Evolutionary conservation across 1,284 basidiomycete species (phyloP).

Genomic region (Cutaneotrichosporon sp.): DNA sequence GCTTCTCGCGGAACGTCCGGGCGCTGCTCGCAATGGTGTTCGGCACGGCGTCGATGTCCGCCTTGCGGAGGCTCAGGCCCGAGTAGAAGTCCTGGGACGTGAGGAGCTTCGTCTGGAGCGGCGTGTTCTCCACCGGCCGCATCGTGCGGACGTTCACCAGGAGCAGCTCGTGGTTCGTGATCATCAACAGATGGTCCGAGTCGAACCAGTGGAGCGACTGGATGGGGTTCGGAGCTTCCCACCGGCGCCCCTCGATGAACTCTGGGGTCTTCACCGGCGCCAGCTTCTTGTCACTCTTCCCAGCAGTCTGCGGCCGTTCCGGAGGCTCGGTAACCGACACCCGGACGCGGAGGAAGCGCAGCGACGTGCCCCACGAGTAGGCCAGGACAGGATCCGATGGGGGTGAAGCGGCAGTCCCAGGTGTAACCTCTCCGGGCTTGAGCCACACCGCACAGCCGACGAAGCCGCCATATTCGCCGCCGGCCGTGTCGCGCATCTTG

Average conservation of each 20-base stretch:
- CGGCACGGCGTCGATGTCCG: constrained; percentile 13
- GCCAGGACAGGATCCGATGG: constrained; percentile 66
- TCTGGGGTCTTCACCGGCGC: constrained; percentile 33
- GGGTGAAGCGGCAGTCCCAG: constrained; percentile 9
- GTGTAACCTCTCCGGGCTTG: constrained; percentile 52
- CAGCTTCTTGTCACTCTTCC: constrained; percentile 12
- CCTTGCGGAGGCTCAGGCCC: constrained; percentile 18
- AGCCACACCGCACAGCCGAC: constrained; percentile 76
- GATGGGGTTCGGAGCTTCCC: constrained; percentile 49
- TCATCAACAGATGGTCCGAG: constrained; percentile 54
- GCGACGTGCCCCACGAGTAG: constrained; percentile 74
- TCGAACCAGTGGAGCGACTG: constrained; percentile 57
- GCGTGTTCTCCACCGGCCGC: constrained; percentile 45
- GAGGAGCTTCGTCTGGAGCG: constrained; percentile 43
- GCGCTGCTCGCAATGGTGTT: constrained; percentile 67
- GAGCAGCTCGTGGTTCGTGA: constrained; percentile 64
- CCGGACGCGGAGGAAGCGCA: constrained; percentile 65
- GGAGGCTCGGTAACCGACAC: constrained; percentile 33
- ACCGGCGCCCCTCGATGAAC: constrained; percentile 48
- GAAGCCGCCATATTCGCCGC: constrained; percentile 56
- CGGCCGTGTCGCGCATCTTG: constrained; percentile 61
- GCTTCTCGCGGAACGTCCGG: constrained; percentile 80
- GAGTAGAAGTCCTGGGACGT: constrained; percentile 44
- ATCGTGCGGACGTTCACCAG: constrained; percentile 67
- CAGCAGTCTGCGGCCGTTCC: constrained; percentile 2